Conservation (phyloP, 108 stramenopile species). For the Nitzschia inconspicua region DNA sequence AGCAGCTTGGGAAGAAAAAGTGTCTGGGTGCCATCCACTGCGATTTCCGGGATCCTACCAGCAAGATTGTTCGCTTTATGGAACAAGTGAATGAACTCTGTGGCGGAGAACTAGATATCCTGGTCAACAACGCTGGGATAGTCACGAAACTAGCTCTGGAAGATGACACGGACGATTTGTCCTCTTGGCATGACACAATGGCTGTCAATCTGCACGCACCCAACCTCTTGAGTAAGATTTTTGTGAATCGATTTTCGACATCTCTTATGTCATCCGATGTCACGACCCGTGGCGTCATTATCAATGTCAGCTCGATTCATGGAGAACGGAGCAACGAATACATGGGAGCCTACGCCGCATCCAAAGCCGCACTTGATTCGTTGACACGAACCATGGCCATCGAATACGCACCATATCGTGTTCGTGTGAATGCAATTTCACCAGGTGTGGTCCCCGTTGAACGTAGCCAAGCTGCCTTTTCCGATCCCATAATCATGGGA, state of each 20-base stretch:
- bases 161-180: constrained; percentile 49
- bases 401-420: constrained; percentile 41
- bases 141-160: constrained; percentile 61
- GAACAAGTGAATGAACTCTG: constrained; percentile 20
- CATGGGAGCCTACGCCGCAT: constrained; percentile 60
- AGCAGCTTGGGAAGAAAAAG: constrained; percentile 10
- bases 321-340: constrained; percentile 49
- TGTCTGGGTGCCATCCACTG: constrained; percentile 55
- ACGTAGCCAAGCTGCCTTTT: constrained; percentile 38
- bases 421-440: constrained; percentile 58
- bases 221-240: constrained; percentile 39
- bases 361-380: constrained; percentile 56
- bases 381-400: constrained; percentile 43
- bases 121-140: constrained; percentile 67
- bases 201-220: constrained; percentile 65
- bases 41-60: constrained; percentile 40
- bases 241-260: constrained; percentile 14
- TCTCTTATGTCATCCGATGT: constrained; percentile 15
- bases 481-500: constrained; percentile 19
- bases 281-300: constrained; percentile 30
- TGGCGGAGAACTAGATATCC: constrained; percentile 35
- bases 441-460: constrained; percentile 68
- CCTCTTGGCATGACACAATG: constrained; percentile 55
- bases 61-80: constrained; percentile 37
- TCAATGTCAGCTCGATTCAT: constrained; percentile 63